A percentile compares a stretch with the other conserved stretches of the same genome.
phyloP scores from a whole-genome alignment of 1,139 yeast genomes.

The Kurtzmaniella quercitrusa region DNA sequence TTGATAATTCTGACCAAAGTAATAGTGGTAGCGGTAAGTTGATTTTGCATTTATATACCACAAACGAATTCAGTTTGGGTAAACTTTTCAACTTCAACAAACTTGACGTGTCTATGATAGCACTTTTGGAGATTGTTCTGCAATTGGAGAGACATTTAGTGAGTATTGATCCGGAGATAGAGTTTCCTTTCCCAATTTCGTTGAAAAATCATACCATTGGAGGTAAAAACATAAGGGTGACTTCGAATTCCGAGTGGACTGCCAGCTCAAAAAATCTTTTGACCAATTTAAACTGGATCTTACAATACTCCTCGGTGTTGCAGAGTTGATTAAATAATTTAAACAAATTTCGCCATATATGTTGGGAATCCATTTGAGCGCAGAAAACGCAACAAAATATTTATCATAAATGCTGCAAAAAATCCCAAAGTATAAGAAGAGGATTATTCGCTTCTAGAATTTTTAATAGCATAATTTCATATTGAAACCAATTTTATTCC shows the following conservation, averaged over 20 bases:
- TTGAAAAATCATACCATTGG: slow-evolving; percentile 63
- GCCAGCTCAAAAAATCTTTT: slow-evolving; percentile 79
- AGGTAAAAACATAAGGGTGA: slow-evolving; percentile 67
- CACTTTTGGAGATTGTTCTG: slow-evolving; percentile 58
- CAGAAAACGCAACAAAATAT: background rate
- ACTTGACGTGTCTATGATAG: slow-evolving; percentile 74
- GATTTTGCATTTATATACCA: slow-evolving; percentile 49
- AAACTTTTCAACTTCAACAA: slow-evolving; percentile 66
- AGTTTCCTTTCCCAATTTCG: slow-evolving; percentile 63
- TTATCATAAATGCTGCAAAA: background rate
- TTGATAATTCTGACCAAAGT: background rate
- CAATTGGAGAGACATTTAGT: slow-evolving; percentile 53
- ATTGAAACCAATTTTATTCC: background rate
- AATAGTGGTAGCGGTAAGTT: slow-evolving; percentile 18
- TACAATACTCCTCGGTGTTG: slow-evolving; percentile 40
- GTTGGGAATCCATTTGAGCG: background rate
- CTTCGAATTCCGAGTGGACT: slow-evolving; percentile 85
- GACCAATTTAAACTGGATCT: slow-evolving; percentile 61
- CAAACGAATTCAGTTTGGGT: slow-evolving; percentile 67
- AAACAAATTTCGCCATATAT: no score
- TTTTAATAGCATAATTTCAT: background rate
- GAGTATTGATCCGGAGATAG: slow-evolving; percentile 51
- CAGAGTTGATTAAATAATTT: background rate
- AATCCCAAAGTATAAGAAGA: background rate
- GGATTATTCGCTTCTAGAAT: background rate